phyloP scores from a whole-genome alignment of 345 rosid species.

The Linum lewisii region DNA sequence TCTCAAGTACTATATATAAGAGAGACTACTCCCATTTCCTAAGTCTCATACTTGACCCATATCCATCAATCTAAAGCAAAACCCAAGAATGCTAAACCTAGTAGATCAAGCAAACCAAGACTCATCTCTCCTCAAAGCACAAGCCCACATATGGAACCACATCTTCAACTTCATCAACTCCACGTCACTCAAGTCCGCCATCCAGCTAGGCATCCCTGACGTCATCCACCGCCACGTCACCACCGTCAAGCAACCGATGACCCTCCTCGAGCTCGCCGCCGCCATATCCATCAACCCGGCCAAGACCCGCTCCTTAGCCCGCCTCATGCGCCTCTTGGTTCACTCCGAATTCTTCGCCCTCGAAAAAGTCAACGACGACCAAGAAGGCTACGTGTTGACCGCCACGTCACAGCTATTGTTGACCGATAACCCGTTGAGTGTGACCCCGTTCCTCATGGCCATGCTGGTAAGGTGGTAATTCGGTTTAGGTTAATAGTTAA shows the following conservation, averaged over 20 bases:
- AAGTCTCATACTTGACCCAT: too few relatives aligned
- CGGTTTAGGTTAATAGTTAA: too few relatives aligned
- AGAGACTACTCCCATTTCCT: too few relatives aligned
- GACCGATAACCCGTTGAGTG: conserved; percentile 14
- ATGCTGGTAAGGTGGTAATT: too few relatives aligned
- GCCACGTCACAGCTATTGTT: conserved; percentile 12
- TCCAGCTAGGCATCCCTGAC: conserved; percentile 10
- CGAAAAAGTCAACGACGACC: neutral
- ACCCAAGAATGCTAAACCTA: too few relatives aligned
- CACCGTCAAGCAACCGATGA: too few relatives aligned
- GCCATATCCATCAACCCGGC: conserved; percentile 5
- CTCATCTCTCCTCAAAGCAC: conserved; percentile 1
- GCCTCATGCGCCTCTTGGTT: conserved; percentile 13
- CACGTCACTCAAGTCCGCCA: conserved; percentile 9
- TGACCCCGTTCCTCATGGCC: conserved; percentile 6
- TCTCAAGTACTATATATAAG: too few relatives aligned
- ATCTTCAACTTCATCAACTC: conserved; percentile 14
- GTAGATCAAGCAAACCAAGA: too few relatives aligned
- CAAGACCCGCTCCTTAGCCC: neutral
- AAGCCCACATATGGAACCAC: conserved; percentile 10
- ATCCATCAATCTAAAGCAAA: too few relatives aligned
- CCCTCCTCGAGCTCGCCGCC: conserved; percentile 2
- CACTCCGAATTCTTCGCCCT: conserved; percentile 9
- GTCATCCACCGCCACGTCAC: conserved; percentile 6
- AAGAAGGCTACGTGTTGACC: conserved; percentile 15